These are phyloP conservation scores for Narthecium ossifragum DNA, from an alignment of 106 monocot species.

Conservation along the genomic window DNA sequence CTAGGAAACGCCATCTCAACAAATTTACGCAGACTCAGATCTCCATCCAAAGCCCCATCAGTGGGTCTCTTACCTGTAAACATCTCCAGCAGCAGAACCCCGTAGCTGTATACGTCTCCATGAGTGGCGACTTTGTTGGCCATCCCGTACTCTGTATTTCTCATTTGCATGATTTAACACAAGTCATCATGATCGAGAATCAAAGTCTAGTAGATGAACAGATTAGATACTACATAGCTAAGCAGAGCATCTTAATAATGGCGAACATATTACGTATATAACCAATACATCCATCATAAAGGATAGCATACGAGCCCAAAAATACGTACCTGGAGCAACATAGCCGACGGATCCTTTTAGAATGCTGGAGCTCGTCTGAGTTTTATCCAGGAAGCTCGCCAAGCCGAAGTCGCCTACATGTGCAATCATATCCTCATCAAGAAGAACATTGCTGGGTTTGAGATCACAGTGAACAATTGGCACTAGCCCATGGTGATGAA, in stretches of 20 bases:
- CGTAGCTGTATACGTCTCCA: constrained; percentile 8
- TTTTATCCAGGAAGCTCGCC: background rate
- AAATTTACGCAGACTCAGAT: background rate
- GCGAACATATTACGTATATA: no score
- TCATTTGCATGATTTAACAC: no score
- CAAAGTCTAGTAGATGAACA: no score
- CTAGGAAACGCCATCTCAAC: background rate
- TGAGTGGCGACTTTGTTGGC: background rate
- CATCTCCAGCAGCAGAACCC: constrained; percentile 8
- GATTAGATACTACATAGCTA: background rate
- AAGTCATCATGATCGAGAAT: no score
- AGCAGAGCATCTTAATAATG: no score
- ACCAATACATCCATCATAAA: no score
- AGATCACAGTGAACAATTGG: constrained; percentile 14
- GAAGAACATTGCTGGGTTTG: constrained; percentile 9
- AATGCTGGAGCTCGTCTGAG: background rate
- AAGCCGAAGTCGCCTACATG: background rate
- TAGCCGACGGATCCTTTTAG: constrained; percentile 13
- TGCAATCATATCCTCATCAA: constrained; percentile 13
- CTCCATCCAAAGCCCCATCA: background rate
- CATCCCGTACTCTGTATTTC: constrained; percentile 16
- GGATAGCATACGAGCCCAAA: no score
- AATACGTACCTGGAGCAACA: constrained; percentile 5
- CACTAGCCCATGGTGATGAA: background rate
- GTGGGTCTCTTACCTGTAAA: constrained; percentile 10